Conservation (phyloP, 805 yeast genomes). For the Kuraishia ogatae region DNA sequence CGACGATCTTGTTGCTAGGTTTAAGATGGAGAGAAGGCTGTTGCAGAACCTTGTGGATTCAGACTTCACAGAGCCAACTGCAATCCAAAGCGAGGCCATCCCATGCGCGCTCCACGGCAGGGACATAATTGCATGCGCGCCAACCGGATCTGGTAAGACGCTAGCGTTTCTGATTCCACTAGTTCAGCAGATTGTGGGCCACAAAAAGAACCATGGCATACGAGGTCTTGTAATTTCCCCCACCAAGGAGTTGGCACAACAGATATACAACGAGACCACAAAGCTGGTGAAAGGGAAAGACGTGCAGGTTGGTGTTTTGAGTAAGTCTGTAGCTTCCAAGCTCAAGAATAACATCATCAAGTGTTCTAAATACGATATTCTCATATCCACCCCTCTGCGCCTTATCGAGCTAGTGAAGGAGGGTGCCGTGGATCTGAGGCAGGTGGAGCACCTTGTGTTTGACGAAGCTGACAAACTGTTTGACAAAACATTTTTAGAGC, state of each 20-base stretch:
- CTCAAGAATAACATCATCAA: slow-evolving; percentile 51
- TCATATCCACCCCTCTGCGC: slow-evolving; percentile 85
- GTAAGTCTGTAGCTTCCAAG: slow-evolving; percentile 65
- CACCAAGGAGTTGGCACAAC: slow-evolving; percentile 88
- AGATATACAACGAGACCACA: slow-evolving; percentile 63
- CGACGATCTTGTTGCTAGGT: slow-evolving; percentile 66
- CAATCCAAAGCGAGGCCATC: slow-evolving; percentile 86
- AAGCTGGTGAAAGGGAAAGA: slow-evolving; percentile 48
- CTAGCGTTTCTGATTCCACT: slow-evolving; percentile 83
- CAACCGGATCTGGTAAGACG: slow-evolving; percentile 98
- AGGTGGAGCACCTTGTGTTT: slow-evolving; percentile 68
- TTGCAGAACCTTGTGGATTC: slow-evolving; percentile 56
- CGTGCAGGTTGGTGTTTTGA: slow-evolving; percentile 54
- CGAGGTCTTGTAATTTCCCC: slow-evolving; percentile 84
- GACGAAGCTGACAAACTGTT: slow-evolving; percentile 96
- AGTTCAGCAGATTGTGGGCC: slow-evolving; percentile 36
- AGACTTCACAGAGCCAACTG: slow-evolving; percentile 79
- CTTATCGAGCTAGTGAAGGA: slow-evolving; percentile 68
- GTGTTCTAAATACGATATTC: slow-evolving; percentile 61
- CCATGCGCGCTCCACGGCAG: slow-evolving; percentile 64
- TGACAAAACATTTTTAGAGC: slow-evolving; percentile 80
- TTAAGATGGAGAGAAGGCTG: slow-evolving; percentile 50
- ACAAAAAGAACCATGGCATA: slow-evolving; percentile 37
- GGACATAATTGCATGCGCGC: slow-evolving; percentile 90
- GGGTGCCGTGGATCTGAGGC: slow-evolving; percentile 49